These are phyloP conservation scores for Trametes sanguinea DNA, from an alignment of 768 basidiomycete genomes.

Conservation along the genomic window DNA sequence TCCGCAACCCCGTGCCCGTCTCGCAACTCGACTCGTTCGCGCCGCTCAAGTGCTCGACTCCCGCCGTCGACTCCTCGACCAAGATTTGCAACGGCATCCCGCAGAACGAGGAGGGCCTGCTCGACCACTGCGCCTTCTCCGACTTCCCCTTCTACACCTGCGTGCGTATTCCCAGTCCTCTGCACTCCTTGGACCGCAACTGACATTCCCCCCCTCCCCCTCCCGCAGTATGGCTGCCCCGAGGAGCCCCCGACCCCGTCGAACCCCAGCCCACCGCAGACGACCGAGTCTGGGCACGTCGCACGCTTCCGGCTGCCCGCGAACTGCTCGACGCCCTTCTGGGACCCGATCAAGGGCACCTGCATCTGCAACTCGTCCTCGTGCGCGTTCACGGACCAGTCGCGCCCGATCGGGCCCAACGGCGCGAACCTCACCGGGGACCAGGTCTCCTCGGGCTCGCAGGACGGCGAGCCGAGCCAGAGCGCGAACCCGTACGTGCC, in stretches of 20 bases:
- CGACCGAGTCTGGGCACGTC: slow-evolving; percentile 40
- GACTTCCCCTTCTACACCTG: slow-evolving; percentile 84
- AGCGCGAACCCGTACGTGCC: slow-evolving; percentile 44
- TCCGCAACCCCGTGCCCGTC: slow-evolving; percentile 64
- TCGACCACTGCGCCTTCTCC: slow-evolving; percentile 61
- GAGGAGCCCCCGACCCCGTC: slow-evolving; percentile 48
- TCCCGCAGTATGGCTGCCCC: slow-evolving; percentile 72
- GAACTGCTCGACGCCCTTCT: slow-evolving; percentile 79
- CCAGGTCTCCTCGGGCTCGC: slow-evolving; percentile 42
- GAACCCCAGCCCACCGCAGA: slow-evolving; percentile 70
- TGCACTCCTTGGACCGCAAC: background rate
- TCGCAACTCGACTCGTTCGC: slow-evolving; percentile 55
- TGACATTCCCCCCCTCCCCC: background rate
- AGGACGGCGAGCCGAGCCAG: slow-evolving; percentile 28
- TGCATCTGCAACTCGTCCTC: slow-evolving; percentile 60
- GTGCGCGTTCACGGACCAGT: slow-evolving; percentile 66
- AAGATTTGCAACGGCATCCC: slow-evolving; percentile 82
- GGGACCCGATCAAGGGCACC: slow-evolving; percentile 69
- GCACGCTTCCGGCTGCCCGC: slow-evolving; percentile 50
- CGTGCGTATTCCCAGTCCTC: slow-evolving; percentile 44
- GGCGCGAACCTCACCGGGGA: slow-evolving; percentile 71
- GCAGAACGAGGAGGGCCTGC: slow-evolving; percentile 60
- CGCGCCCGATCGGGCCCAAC: slow-evolving; percentile 70
- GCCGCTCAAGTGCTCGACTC: slow-evolving; percentile 65
- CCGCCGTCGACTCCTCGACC: slow-evolving; percentile 50